phyloP scores from a whole-genome alignment of 2,329 filamentous ascomycete species.

The Alternaria metachromatica region DNA sequence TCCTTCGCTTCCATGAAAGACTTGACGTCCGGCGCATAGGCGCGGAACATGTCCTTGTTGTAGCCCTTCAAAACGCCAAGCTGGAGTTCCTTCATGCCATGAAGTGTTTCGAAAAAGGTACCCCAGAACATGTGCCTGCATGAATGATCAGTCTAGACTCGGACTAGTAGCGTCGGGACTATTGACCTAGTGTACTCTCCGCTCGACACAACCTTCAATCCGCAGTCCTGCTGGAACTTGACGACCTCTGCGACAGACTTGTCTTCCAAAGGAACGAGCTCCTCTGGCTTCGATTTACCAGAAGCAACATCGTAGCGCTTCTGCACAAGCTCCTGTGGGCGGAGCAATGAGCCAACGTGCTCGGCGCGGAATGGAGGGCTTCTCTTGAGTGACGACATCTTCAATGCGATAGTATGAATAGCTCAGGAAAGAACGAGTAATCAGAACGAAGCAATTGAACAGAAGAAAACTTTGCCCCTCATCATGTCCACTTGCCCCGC shows the following conservation, averaged over 20 bases:
- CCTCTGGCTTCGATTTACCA: slow-evolving; percentile 56
- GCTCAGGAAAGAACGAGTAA: slow-evolving; percentile 6
- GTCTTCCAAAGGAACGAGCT: slow-evolving; percentile 67
- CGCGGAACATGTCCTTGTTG: slow-evolving; percentile 61
- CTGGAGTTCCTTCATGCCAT: slow-evolving; percentile 62
- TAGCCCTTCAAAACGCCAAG: slow-evolving; percentile 53
- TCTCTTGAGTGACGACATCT: slow-evolving; percentile 41
- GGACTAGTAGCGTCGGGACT: not conserved
- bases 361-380: slow-evolving; percentile 72
- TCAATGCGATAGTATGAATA: slow-evolving; percentile 35
- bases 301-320: slow-evolving; percentile 60
- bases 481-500: slow-evolving; percentile 30
- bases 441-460: slow-evolving; percentile 4
- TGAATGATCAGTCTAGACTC: slow-evolving; percentile 15
- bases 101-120: slow-evolving; percentile 61
- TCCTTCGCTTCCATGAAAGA: slow-evolving; percentile 66
- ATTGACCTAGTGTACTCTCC: slow-evolving; percentile 66
- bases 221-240: slow-evolving; percentile 67
- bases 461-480: slow-evolving; percentile 27
- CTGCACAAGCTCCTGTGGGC: slow-evolving; percentile 67
- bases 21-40: slow-evolving; percentile 67
- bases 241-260: slow-evolving; percentile 70
- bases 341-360: slow-evolving; percentile 74
- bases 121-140: slow-evolving; percentile 62
- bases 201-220: slow-evolving; percentile 69